Conservation (phyloP, 2,329 filamentous ascomycete genomes). For the Monosporascus sp. region DNA sequence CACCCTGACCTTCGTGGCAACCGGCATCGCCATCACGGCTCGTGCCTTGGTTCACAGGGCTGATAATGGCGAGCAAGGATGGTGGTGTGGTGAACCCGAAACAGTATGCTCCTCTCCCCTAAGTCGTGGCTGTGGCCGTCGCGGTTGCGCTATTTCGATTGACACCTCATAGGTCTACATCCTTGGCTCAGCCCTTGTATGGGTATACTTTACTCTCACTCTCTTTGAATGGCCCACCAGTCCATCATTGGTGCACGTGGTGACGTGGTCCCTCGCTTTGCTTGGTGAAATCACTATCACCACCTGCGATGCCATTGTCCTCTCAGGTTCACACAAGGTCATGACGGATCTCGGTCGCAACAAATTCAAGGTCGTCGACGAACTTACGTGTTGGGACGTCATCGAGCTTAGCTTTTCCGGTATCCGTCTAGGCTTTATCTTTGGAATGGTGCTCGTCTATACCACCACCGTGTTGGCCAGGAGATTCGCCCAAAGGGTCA, state of each 20-base stretch:
- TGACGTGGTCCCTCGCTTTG: constrained; percentile 73
- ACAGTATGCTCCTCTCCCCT: constrained; percentile 19
- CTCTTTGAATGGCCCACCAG: constrained; percentile 78
- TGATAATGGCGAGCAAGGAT: constrained; percentile 22
- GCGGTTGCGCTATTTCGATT: background rate
- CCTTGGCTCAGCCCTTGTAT: constrained; percentile 79
- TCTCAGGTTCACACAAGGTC: constrained; percentile 63
- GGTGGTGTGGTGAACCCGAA: constrained; percentile 28
- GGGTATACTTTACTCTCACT: constrained; percentile 79
- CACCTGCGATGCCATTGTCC: constrained; percentile 61
- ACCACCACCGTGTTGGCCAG: constrained; percentile 43
- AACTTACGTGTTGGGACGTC: constrained; percentile 49
- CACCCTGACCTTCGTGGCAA: constrained; percentile 69
- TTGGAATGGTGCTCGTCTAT: constrained; percentile 57
- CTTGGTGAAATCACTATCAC: constrained; percentile 69
- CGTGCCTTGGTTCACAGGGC: constrained; percentile 61
- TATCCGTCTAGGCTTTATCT: constrained; percentile 62
- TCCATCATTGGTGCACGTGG: constrained; percentile 73
- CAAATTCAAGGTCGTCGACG: constrained; percentile 33
- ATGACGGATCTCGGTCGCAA: constrained; percentile 41
- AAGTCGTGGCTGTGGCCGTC: constrained; percentile 3
- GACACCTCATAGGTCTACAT: constrained; percentile 65
- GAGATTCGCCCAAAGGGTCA: constrained; percentile 36
- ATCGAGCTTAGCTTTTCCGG: constrained; percentile 63
- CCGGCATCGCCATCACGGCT: constrained; percentile 65